These are phyloP conservation scores for Suillus sp. DNA, from an alignment of 768 basidiomycete species.

Conservation along the genomic window DNA sequence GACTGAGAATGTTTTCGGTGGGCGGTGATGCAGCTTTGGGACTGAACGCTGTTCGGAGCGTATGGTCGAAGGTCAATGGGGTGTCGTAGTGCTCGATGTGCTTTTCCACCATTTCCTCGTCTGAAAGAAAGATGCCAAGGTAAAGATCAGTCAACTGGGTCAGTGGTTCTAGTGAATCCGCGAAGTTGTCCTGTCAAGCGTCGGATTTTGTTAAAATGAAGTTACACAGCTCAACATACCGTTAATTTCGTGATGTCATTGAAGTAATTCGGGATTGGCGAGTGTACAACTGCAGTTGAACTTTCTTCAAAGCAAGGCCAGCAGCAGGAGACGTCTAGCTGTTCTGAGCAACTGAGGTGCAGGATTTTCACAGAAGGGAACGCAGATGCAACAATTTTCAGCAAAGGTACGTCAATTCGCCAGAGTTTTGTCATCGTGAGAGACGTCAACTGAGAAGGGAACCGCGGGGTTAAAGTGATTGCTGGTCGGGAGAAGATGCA, in stretches of 20 bases:
- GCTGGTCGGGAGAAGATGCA: conserved; percentile 37
- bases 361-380: conserved; percentile 52
- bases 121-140: conserved; percentile 66
- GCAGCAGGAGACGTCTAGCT: conserved; percentile 60
- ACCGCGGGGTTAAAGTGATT: conserved; percentile 19
- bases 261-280: conserved; percentile 60
- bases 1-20: conserved; percentile 25
- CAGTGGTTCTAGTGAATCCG: conserved; percentile 47
- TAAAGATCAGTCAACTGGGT: conserved; percentile 50
- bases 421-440: conserved; percentile 58
- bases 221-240: conserved; percentile 41
- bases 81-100: conserved; percentile 40
- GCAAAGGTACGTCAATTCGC: conserved; percentile 52
- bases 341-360: conserved; percentile 59
- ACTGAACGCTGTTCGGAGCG: conserved; percentile 17
- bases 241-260: conserved; percentile 45
- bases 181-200: conserved; percentile 42
- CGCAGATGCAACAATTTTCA: conserved; percentile 45
- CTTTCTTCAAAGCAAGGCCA: conserved; percentile 68
- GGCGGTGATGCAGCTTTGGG: conserved; percentile 8
- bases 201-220: conserved; percentile 12
- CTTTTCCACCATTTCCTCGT: conserved; percentile 47
- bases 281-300: conserved; percentile 54
- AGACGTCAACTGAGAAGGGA: conserved; percentile 41
- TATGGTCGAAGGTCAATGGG: conserved; percentile 24